Base-by-base conservation (phyloP, 1,139 yeast genomes). In the Geotrichum australiense region DNA sequence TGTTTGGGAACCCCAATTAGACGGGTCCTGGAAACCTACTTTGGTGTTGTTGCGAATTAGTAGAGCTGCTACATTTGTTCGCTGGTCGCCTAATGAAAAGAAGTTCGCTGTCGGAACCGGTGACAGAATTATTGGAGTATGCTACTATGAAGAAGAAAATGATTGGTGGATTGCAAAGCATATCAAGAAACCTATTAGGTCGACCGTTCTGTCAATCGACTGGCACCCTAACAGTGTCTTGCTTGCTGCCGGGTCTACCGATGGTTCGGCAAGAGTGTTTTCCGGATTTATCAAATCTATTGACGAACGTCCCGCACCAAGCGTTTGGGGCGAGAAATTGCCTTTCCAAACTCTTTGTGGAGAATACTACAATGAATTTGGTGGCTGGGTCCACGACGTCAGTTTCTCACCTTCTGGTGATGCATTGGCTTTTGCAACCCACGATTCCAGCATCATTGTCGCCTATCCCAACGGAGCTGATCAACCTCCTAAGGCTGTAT, bases 121-220 rank as follows among this genome's bases (percentile, higher is more conserved):
- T 43, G 97, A 96, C 43, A 71, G 97, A 45, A 80, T 85, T 49
- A 81, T 93, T 62, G 96, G 98, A 14, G 83, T 93, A 39, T 93
- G 98, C 67, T 91, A 89, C 66, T 91, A 84, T 62, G 98, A 93
- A 63, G 83, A 74, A 50, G 96, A 89, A 57, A 91, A 91, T 62
- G 95, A 93, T 61, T 93, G 99, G 99, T 93, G 99, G 99, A 89
- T 91, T 41, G 86, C 97, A 16, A 91, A 89, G 65, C 98, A 91
- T 66, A 63, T 93, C 65, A 87, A 87, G 70, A 86, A 85, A 64
- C 96, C 96, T 14, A 71, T 89, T 54, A 81, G 83, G 59, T 84
- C 96, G 8, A 86, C 97, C 32, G 74, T 91, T 53, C 73, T 91
- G 52, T 73, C 84, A 34, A 71, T 91, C 42, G 82, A 81, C 48